Evolutionary conservation across 148 eudicot genomes (phyloP).

Genomic region (Rhododendron ferrugineum): DNA sequence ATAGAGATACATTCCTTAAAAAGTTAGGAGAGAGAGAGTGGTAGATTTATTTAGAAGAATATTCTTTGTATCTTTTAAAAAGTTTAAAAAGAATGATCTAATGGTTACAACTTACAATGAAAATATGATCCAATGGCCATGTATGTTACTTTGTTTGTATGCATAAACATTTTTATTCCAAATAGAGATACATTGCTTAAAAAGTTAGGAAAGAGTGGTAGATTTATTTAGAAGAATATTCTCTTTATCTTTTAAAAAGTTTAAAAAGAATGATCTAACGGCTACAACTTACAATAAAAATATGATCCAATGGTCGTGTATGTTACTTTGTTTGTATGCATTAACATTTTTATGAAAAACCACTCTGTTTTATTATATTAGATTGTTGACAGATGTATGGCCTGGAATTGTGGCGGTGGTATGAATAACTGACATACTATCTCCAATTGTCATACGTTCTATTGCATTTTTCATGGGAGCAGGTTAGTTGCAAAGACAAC

Average conservation of each 20-base stretch:
- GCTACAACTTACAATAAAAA: neutral
- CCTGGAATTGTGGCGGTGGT: neutral
- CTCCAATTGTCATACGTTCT: neutral
- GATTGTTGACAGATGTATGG: neutral
- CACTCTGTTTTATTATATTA: neutral
- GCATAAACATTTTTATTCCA: neutral
- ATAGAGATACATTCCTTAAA: neutral
- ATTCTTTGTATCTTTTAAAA: no score
- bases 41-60: neutral
- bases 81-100: neutral
- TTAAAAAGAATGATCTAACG: neutral
- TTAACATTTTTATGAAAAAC: no score
- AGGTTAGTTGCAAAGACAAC: conserved; percentile 73
- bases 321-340: neutral
- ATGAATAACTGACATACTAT: neutral
- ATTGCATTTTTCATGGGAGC: conserved; percentile 3
- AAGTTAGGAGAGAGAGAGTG: neutral
- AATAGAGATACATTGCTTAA: no score
- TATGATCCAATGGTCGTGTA: neutral
- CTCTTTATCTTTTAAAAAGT: neutral
- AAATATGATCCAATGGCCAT: neutral
- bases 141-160: neutral
- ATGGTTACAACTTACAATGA: neutral
- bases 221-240: no score
- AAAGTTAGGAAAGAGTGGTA: no score